Conservation (phyloP, 2,329 filamentous ascomycete genomes). For the Hypoxylon sp. region DNA sequence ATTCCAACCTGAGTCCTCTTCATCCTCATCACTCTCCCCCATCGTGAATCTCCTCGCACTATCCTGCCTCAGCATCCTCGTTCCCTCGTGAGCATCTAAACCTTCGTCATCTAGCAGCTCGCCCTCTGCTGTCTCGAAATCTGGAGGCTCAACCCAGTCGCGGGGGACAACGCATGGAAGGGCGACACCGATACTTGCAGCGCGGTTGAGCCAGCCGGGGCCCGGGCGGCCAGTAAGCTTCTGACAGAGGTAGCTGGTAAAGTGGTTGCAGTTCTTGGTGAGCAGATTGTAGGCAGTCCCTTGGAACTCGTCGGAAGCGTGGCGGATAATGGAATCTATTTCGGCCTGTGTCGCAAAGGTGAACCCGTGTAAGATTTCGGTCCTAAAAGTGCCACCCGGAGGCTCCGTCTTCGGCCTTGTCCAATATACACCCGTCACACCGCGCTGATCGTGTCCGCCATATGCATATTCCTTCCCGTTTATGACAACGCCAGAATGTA, state of each 20-base stretch:
- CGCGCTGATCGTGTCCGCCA: conserved; percentile 80
- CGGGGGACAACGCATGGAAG: conserved; percentile 85
- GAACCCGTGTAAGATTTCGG: conserved; percentile 83
- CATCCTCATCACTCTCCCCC: conserved; percentile 39
- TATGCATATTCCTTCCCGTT: conserved; percentile 86
- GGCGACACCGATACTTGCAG: conserved; percentile 84
- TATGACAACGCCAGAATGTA: conserved; percentile 87
- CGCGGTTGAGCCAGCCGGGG: conserved; percentile 83
- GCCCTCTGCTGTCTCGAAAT: conserved; percentile 79
- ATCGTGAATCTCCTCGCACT: conserved; percentile 48
- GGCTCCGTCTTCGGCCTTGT: conserved; percentile 79
- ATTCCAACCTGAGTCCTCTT: conserved; percentile 33
- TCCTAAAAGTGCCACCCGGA: conserved; percentile 81
- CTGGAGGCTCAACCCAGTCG: conserved; percentile 85
- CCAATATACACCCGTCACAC: conserved; percentile 85
- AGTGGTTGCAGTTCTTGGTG: conserved; percentile 90
- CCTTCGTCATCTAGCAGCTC: conserved; percentile 71
- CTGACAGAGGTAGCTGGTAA: conserved; percentile 81
- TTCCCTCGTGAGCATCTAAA: conserved; percentile 61
- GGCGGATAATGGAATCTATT: conserved; percentile 77
- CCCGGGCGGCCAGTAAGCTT: conserved; percentile 78
- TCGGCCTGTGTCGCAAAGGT: conserved; percentile 77
- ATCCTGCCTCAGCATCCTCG: conserved; percentile 67
- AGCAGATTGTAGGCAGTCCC: conserved; percentile 85
- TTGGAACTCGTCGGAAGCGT: conserved; percentile 78